Conservation (phyloP, 768 basidiomycete species). For the Pleurotus tuber-regium region DNA sequence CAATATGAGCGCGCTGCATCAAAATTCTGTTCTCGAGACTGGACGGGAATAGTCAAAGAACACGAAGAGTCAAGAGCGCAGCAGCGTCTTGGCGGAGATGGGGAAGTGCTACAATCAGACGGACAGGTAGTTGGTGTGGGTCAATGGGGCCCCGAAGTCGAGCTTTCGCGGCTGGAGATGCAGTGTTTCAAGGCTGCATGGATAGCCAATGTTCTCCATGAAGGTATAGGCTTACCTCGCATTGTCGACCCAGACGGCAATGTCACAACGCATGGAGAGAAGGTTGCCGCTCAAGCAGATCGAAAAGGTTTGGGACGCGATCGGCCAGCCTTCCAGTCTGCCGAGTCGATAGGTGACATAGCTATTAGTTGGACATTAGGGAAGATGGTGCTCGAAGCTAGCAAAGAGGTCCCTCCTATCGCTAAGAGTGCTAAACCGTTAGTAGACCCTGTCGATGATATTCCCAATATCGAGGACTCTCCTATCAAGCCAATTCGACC, state of each 20-base stretch:
- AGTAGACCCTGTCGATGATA: constrained; percentile 71
- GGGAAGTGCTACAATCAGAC: constrained; percentile 53
- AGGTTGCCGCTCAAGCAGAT: constrained; percentile 72
- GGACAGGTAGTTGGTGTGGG: constrained; percentile 63
- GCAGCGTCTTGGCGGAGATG: constrained; percentile 57
- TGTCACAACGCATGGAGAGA: constrained; percentile 60
- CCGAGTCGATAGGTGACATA: constrained; percentile 89
- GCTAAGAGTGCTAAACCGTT: constrained; percentile 50
- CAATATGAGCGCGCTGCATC: constrained; percentile 94
- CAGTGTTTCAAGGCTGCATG: constrained; percentile 99
- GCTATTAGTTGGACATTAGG: constrained; percentile 98
- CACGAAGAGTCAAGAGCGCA: constrained; percentile 54
- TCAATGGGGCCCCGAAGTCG: constrained; percentile 72
- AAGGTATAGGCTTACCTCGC: constrained; percentile 93
- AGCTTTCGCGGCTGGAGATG: constrained; percentile 85
- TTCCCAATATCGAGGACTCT: constrained; percentile 47
- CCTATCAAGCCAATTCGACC: constrained; percentile 67
- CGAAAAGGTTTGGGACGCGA: constrained; percentile 70
- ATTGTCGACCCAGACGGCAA: constrained; percentile 87
- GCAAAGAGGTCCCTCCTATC: constrained; percentile 68
- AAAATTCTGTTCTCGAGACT: constrained; percentile 77
- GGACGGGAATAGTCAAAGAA: constrained; percentile 70
- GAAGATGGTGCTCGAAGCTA: constrained; percentile 98
- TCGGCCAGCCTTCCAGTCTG: constrained; percentile 82
- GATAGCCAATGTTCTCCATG: constrained; percentile 94